Evolutionary conservation across 345 rosid genomes (phyloP).

Genomic region (Citropsis articulata): DNA sequence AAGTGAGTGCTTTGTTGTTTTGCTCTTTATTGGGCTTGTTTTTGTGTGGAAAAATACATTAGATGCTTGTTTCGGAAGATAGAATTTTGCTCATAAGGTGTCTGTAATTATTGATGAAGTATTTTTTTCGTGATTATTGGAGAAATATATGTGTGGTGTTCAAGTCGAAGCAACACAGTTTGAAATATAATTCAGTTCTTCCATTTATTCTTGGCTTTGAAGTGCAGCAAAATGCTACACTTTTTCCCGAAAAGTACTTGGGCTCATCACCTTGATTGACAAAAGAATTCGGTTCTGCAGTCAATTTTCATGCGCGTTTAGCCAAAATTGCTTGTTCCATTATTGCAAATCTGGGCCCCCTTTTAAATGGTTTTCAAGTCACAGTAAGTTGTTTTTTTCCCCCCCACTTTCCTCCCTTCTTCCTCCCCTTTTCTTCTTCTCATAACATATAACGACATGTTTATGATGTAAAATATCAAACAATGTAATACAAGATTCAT

Average conservation of each 20-base stretch:
- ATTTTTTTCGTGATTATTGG: not conserved
- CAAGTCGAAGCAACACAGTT: not conserved
- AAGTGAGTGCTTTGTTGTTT: constrained; percentile 25
- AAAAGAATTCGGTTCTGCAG: not conserved
- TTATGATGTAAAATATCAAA: not conserved
- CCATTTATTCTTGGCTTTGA: not conserved
- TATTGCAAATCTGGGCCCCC: not conserved
- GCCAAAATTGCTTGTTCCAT: not conserved
- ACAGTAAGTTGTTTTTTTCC: too few relatives aligned
- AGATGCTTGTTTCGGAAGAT: not conserved
- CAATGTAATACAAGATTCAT: not conserved
- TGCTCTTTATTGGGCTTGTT: constrained; percentile 14
- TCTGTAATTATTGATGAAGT: not conserved
- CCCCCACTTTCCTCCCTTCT: too few relatives aligned
- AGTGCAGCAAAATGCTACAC: not conserved
- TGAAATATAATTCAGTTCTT: not conserved
- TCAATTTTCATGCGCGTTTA: not conserved
- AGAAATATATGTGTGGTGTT: not conserved
- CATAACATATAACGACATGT: too few relatives aligned
- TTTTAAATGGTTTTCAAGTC: too few relatives aligned
- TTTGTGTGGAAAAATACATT: not conserved
- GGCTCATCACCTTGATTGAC: not conserved
- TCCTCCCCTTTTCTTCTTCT: too few relatives aligned
- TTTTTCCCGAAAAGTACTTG: not conserved
- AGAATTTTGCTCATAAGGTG: not conserved